These are phyloP conservation scores for Thamnidium elegans DNA, from an alignment of 192 early-diverging fungal genomes.

Conservation along the genomic window DNA sequence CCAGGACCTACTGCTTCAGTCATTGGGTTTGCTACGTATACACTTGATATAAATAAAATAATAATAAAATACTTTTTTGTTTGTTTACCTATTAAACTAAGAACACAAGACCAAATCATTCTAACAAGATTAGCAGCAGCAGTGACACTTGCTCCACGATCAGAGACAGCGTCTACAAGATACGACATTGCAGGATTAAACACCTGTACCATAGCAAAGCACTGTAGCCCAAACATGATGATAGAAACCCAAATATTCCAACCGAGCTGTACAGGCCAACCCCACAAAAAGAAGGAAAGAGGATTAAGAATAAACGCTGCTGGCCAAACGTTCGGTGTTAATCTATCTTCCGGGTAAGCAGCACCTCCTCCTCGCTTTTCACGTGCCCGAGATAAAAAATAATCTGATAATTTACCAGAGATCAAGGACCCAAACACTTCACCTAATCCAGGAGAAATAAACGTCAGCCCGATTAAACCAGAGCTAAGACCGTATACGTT, in stretches of 20 bases:
- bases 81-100: slow-evolving; percentile 39
- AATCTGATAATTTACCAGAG: slow-evolving; percentile 31
- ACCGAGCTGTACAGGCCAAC: slow-evolving; percentile 39
- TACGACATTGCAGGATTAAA: slow-evolving; percentile 36
- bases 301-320: slow-evolving; percentile 37
- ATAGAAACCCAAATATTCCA: slow-evolving; percentile 38
- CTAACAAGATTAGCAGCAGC: slow-evolving; percentile 44
- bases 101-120: slow-evolving; percentile 37
- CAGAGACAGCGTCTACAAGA: slow-evolving; percentile 46
- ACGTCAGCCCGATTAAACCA: slow-evolving; percentile 33
- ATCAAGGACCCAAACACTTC: slow-evolving; percentile 34
- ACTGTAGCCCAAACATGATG: slow-evolving; percentile 39
- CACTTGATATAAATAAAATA: slow-evolving; percentile 22
- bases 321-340: slow-evolving; percentile 29
- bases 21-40: slow-evolving; percentile 49
- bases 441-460: slow-evolving; percentile 34
- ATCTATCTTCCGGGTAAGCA: slow-evolving; percentile 30
- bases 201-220: slow-evolving; percentile 42
- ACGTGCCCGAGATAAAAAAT: slow-evolving; percentile 24
- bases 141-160: slow-evolving; percentile 45
- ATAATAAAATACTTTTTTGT: slow-evolving; percentile 8
- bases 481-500: slow-evolving; percentile 22
- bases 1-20: slow-evolving; percentile 45
- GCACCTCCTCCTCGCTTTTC: slow-evolving; percentile 21
- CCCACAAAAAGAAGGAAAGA: slow-evolving; percentile 40